Evolutionary conservation across 2,329 filamentous ascomycete genomes (phyloP).

Genomic region (Aureobasidium leucospermi): DNA sequence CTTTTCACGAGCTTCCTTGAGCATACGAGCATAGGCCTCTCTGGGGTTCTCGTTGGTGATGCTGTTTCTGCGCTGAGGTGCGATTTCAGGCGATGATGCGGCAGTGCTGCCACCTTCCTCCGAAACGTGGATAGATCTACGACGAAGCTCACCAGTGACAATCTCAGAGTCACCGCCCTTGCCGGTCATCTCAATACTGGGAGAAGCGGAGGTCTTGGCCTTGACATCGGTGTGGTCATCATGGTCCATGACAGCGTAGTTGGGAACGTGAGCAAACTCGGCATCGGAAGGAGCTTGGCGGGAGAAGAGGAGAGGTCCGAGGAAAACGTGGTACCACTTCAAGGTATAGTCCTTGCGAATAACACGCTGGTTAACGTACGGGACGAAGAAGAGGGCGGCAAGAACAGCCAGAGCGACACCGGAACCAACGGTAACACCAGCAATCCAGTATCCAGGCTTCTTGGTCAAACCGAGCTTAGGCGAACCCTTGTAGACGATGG

Average conservation of each 20-base stretch:
- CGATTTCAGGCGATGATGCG: background rate
- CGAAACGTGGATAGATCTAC: background rate
- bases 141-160: background rate
- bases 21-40: background rate
- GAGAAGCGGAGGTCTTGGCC: background rate
- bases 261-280: constrained; percentile 54
- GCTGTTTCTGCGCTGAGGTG: background rate
- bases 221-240: constrained; percentile 44
- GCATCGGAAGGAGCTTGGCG: constrained; percentile 50
- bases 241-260: constrained; percentile 72
- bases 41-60: background rate
- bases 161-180: background rate
- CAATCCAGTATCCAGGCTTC: constrained; percentile 35
- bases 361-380: constrained; percentile 26
- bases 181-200: background rate
- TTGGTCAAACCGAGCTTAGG: constrained; percentile 38
- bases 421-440: constrained; percentile 43
- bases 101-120: background rate
- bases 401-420: constrained; percentile 32
- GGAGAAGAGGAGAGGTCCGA: constrained; percentile 32
- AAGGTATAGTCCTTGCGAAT: constrained; percentile 27
- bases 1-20: constrained; percentile 43
- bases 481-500: constrained; percentile 48
- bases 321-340: constrained; percentile 26
- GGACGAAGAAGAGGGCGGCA: constrained; percentile 34